Base-by-base conservation (phyloP, 2,329 filamentous ascomycete species). In the Paraphoma chrysanthemicola region DNA sequence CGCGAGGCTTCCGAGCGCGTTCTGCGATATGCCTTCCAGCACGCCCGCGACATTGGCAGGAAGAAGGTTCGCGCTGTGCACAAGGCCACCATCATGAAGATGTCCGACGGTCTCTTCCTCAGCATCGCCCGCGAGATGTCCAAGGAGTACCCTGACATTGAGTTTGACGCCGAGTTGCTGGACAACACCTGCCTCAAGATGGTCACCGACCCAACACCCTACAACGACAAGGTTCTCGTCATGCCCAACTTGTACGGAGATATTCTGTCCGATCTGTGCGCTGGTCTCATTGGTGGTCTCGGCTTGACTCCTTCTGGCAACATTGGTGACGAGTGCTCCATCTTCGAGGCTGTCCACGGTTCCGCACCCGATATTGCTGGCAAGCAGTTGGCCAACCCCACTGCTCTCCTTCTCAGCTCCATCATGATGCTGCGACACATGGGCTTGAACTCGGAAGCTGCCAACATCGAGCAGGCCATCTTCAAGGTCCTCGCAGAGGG, bases 51-150 rank as follows among this genome's bases (percentile, higher is more conserved):
- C 71, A 90, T 97, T 75, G 93, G 93, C 82, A 91, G 92, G 85
- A 93, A 88, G 78, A 97, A 97, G 90, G 94, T 98, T 74, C 92
- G 93, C 76, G 94, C 93, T 58, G 93, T 98, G 64, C 95, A 99
- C 90, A 99, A 99, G 88, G 95, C 95, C 79, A 98, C 95, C 77
- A 99, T 99, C 84, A 99, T 99, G 95, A 99, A 99, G 89, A 96
- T 97, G 92, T 94, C 90, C 77, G 95, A 99, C 80, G 95, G 95
- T 83, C 91, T 99, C 61, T 99, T 99, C 89, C 87, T 99, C 70
- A 91, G 86, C 80, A 92, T 90, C 62, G 95, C 90, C 70, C 84
- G 88, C 69, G 87, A 95, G 60, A 88, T 99, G 68, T 86, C 92
- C 79, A 96, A 96, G 88, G 93, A 98, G 77, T 99, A 91, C 87